phyloP scores from a whole-genome alignment of 306 rosid species.

The Styphnolobium japonicum region DNA sequence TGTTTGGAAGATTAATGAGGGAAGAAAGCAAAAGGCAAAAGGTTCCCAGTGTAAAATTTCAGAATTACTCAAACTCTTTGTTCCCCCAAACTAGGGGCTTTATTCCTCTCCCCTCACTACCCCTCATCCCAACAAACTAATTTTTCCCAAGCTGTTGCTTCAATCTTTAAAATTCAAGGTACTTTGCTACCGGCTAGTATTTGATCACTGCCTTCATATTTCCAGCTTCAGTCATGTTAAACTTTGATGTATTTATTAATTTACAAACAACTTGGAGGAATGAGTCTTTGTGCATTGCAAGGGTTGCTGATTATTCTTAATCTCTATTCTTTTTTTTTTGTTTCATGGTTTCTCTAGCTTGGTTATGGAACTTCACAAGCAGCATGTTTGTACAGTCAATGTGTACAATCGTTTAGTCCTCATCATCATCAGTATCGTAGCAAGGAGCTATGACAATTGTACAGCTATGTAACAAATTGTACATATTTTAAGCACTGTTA shows the following conservation, averaged over 20 bases:
- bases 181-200: neutral
- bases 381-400: slow-evolving; percentile 6
- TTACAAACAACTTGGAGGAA: neutral
- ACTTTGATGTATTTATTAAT: neutral
- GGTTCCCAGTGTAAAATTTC: too few species aligned
- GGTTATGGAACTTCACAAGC: slow-evolving; percentile 18
- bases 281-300: neutral
- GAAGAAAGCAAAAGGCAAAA: too few species aligned
- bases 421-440: neutral
- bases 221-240: neutral
- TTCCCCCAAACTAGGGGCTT: too few species aligned
- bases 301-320: slow-evolving; percentile 21
- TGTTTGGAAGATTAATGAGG: too few species aligned
- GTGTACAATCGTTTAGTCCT: slow-evolving; percentile 17
- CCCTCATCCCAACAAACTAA: too few species aligned
- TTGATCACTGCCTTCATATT: neutral
- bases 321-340: neutral
- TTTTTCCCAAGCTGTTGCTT: neutral
- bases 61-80: too few species aligned
- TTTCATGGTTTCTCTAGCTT: slow-evolving; percentile 8
- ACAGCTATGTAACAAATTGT: slow-evolving; percentile 45
- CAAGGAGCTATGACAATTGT: slow-evolving; percentile 37
- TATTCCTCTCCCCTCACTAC: too few species aligned
- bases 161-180: neutral
- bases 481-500: slow-evolving; percentile 17